A percentile compares a stretch with the other conserved stretches of the same genome.
Conservation (phyloP, 345 rosid genomes). For the Syzygium aromaticum region DNA sequence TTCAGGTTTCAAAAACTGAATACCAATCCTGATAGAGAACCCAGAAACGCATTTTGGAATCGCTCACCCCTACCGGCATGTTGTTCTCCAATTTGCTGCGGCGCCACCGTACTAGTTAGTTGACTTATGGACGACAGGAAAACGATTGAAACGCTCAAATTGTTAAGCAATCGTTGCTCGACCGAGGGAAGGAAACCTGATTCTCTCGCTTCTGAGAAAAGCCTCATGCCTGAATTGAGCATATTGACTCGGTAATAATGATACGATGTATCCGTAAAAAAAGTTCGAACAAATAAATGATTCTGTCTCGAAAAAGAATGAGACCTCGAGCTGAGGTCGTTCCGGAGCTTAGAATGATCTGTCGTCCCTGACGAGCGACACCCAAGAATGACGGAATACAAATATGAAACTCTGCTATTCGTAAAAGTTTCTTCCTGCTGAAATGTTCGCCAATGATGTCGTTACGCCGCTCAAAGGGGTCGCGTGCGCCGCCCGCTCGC, state of each 20-base stretch:
- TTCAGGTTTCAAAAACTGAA: too few species aligned
- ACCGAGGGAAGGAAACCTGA: too few species aligned
- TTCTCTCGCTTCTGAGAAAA: background rate
- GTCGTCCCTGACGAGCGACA: background rate
- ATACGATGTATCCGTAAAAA: background rate
- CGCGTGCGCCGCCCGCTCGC: slow-evolving; percentile 16
- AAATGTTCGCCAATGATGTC: background rate
- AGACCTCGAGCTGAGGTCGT: slow-evolving; percentile 55
- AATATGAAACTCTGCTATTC: background rate
- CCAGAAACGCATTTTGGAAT: too few species aligned
- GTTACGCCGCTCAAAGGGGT: slow-evolving; percentile 1
- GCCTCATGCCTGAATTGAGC: background rate
- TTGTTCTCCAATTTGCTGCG: too few species aligned
- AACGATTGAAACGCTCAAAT: background rate
- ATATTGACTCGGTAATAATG: background rate
- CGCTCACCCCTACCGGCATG: too few species aligned
- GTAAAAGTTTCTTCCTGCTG: background rate
- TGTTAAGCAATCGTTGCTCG: background rate
- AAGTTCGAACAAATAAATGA: background rate
- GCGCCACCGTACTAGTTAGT: too few species aligned
- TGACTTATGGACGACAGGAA: background rate
- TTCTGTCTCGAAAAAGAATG: slow-evolving; percentile 20
- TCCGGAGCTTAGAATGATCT: background rate
- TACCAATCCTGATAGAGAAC: too few species aligned
- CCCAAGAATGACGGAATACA: background rate